Percentiles rank a stretch among this genome's conserved stretches.
Conservation (phyloP, 257 asterid species). For the Verbena officinalis region DNA sequence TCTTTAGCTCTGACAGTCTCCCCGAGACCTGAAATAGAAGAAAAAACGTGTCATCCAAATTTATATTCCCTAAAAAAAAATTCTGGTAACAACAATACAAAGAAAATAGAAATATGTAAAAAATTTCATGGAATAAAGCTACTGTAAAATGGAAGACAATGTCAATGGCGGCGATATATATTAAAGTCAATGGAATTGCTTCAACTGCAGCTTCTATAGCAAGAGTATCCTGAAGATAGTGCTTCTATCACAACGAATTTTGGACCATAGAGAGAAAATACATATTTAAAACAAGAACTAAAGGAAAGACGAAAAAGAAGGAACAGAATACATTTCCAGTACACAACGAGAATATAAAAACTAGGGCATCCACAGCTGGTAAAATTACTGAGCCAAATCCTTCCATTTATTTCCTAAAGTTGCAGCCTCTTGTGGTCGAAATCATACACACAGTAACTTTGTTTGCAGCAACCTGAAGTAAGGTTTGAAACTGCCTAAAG, state of each 20-base stretch:
- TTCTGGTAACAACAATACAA: not conserved
- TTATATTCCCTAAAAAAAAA: not conserved
- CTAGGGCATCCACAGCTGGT: not conserved
- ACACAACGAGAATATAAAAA: not conserved
- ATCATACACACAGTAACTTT: no score
- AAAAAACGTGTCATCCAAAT: not conserved
- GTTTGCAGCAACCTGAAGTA: no score
- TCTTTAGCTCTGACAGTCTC: slow-evolving; percentile 85
- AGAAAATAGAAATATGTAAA: not conserved
- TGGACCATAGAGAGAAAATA: not conserved
- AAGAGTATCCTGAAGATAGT: not conserved
- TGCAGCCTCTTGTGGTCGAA: not conserved
- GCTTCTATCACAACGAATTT: not conserved
- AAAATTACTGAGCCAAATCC: not conserved
- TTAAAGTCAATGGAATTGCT: not conserved
- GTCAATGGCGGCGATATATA: not conserved
- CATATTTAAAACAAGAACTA: no score
- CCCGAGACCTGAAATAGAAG: slow-evolving; percentile 70
- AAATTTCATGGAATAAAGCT: not conserved
- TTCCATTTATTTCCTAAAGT: not conserved
- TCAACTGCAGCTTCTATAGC: not conserved
- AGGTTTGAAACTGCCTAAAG: not conserved
- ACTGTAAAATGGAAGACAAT: not conserved
- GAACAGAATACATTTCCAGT: not conserved
- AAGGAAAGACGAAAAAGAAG: not conserved